phyloP scores from a whole-genome alignment of 2,329 filamentous ascomycete genomes.

The Laburnicola sp. region DNA sequence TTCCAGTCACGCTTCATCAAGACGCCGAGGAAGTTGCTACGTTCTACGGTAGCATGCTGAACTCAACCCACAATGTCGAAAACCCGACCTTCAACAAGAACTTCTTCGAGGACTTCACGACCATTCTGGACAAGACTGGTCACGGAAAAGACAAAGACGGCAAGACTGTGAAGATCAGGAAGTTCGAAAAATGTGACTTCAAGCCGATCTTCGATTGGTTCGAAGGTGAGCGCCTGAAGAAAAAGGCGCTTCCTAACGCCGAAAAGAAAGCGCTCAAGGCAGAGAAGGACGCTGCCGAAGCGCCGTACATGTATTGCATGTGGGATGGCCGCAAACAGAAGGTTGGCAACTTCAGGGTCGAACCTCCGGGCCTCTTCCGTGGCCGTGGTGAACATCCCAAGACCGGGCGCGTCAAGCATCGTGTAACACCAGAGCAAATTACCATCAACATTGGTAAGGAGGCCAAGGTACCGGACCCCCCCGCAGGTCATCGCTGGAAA shows the following conservation, averaged over 20 bases:
- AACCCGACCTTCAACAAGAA: conserved; percentile 95
- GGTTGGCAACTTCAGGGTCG: conserved; percentile 96
- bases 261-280: conserved; percentile 93
- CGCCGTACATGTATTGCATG: conserved; percentile 79
- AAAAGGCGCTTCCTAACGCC: conserved; percentile 73
- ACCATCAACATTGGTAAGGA: conserved; percentile 98
- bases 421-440: conserved; percentile 89
- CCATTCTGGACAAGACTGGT: conserved; percentile 79
- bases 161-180: conserved; percentile 81
- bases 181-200: conserved; percentile 93
- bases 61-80: conserved; percentile 87
- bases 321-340: conserved; percentile 99
- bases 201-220: conserved; percentile 86
- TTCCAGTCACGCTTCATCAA: conserved; percentile 74
- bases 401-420: conserved; percentile 89
- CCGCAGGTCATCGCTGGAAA: conserved; percentile 92
- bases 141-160: conserved; percentile 81
- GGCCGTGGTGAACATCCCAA: conserved; percentile 98
- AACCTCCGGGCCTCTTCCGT: conserved; percentile 93
- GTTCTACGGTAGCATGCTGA: conserved; percentile 93
- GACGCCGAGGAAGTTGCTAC: conserved; percentile 92
- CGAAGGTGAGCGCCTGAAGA: conserved; percentile 75
- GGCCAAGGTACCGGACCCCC: conserved; percentile 79
- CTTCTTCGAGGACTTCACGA: conserved; percentile 89
- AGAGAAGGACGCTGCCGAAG: conserved; percentile 80